These are phyloP conservation scores for Ascocoryne sarcoides DNA, from an alignment of 2,329 filamentous ascomycete genomes.

Conservation along the genomic window DNA sequence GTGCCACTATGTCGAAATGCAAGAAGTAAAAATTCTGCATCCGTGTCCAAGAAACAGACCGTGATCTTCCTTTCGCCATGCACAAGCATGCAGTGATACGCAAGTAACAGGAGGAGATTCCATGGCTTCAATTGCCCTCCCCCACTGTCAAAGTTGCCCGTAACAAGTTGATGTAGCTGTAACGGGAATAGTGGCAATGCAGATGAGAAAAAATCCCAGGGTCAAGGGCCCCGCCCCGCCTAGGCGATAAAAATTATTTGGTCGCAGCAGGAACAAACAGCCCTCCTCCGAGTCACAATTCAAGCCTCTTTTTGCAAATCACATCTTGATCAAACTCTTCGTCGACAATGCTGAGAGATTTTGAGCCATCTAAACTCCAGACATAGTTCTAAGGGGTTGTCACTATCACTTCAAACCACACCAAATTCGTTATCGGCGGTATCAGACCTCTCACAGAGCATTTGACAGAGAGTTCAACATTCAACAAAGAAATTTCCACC, in stretches of 20 bases:
- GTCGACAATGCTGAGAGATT: slow-evolving; percentile 24
- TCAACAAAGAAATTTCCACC: slow-evolving; percentile 4
- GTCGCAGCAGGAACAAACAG: not conserved
- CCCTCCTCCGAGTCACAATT: not conserved
- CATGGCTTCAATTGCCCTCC: not conserved
- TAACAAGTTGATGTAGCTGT: too few species aligned
- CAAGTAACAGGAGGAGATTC: not conserved
- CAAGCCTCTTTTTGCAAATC: not conserved
- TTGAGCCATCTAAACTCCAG: slow-evolving; percentile 24
- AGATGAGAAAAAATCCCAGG: not conserved
- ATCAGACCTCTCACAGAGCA: slow-evolving; percentile 10
- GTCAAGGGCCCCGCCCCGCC: too few species aligned
- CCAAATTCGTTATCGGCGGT: slow-evolving; percentile 1
- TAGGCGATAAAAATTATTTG: not conserved
- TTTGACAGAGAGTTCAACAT: slow-evolving; percentile 7
- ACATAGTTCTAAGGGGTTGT: slow-evolving; percentile 15
- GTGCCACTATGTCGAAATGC: too few species aligned
- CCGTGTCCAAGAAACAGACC: too few species aligned
- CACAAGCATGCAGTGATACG: not conserved
- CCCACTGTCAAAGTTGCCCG: not conserved
- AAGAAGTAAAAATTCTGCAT: too few species aligned
- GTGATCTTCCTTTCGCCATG: too few species aligned
- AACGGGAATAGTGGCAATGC: not conserved
- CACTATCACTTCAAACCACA: slow-evolving; percentile 1
- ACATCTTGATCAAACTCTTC: slow-evolving; percentile 6